Percentiles rank a stretch among this genome's conserved stretches.
Conservation (phyloP, 306 rosid genomes). For the Acacia melanoxylon region DNA sequence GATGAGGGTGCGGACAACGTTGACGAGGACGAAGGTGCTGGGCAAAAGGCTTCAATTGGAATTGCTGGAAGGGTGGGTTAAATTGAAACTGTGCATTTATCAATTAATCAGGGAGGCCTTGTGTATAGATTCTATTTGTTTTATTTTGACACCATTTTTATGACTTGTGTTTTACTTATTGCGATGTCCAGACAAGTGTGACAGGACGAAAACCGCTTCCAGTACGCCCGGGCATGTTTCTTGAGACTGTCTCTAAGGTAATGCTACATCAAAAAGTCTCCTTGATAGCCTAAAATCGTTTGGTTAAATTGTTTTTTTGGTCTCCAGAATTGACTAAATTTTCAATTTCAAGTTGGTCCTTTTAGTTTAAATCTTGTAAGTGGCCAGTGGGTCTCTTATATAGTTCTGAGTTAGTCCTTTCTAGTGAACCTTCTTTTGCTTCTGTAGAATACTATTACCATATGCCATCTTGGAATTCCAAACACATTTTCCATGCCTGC, state of each 20-base stretch:
- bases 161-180: slow-evolving; percentile 29
- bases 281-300: slow-evolving; percentile 15
- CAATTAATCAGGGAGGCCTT: slow-evolving; percentile 3
- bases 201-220: slow-evolving; percentile 74
- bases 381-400: background rate
- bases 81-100: slow-evolving; percentile 13
- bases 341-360: background rate
- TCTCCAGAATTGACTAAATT: background rate
- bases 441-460: background rate
- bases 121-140: background rate
- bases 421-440: background rate
- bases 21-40: slow-evolving; percentile 37
- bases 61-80: slow-evolving; percentile 78
- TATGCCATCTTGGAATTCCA: background rate
- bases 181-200: slow-evolving; percentile 56
- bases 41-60: slow-evolving; percentile 45
- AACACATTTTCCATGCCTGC: background rate
- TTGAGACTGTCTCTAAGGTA: slow-evolving; percentile 92
- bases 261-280: slow-evolving; percentile 10
- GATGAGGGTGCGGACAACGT: slow-evolving; percentile 80
- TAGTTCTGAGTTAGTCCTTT: background rate
- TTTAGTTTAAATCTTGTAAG: background rate
- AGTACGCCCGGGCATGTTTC: slow-evolving; percentile 98
- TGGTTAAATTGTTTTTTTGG: background rate
- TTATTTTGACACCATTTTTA: slow-evolving; percentile 13